These are phyloP conservation scores for Sedum album DNA, from an alignment of 164 flowering plant genomes.

Conservation along the genomic window DNA sequence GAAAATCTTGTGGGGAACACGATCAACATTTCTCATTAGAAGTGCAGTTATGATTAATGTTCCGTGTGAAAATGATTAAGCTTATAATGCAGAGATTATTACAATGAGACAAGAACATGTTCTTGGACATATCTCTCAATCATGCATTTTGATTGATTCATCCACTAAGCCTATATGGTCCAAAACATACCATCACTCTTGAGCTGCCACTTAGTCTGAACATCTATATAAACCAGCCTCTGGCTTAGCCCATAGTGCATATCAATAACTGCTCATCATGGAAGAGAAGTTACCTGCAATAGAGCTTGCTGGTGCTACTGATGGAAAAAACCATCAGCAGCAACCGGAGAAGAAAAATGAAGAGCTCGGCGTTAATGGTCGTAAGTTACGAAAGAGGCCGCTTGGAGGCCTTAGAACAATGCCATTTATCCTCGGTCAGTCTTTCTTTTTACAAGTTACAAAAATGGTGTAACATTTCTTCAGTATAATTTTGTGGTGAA, in stretches of 20 bases:
- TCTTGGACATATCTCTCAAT: neutral
- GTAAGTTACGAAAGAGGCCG: neutral
- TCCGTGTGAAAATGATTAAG: neutral
- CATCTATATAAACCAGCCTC: neutral
- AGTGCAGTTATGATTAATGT: neutral
- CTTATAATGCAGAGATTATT: neutral
- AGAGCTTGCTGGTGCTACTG: neutral
- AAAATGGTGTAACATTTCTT: too few species aligned
- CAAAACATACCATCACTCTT: neutral
- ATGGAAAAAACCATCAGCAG: neutral
- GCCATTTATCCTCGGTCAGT: constrained; percentile 10
- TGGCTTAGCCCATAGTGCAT: neutral
- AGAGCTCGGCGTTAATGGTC: neutral
- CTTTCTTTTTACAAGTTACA: neutral
- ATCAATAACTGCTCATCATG: neutral
- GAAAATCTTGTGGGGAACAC: neutral
- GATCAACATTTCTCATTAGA: neutral
- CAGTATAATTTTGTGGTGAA: too few species aligned
- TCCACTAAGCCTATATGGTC: neutral
- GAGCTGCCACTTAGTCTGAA: neutral
- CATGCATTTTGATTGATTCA: neutral
- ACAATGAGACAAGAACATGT: neutral
- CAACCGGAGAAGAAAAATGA: neutral
- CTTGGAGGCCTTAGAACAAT: constrained; percentile 9
- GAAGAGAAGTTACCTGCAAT: constrained; percentile 1